Conservation (phyloP, 805 yeast species). For the Myxozyma neglecta region DNA sequence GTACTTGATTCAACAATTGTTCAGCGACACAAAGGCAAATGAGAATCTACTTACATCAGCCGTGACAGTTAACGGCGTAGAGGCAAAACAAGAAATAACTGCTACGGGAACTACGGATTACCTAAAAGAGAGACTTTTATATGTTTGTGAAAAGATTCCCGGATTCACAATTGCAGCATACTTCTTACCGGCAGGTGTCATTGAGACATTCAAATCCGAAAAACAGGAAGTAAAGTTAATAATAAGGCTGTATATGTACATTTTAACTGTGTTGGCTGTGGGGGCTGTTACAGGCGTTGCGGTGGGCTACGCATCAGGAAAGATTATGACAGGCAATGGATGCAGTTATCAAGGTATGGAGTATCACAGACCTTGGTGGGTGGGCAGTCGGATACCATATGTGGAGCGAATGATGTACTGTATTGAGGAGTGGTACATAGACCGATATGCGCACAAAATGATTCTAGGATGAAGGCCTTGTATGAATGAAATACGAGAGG, state of each 20-base stretch:
- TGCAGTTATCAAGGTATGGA: not conserved
- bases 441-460: slow-evolving; percentile 4
- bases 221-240: not conserved
- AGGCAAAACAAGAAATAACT: not conserved
- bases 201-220: not conserved
- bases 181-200: slow-evolving; percentile 4
- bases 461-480: not conserved
- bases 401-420: slow-evolving; percentile 20
- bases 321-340: not conserved
- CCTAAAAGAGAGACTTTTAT: not conserved
- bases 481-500: not conserved
- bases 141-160: not conserved
- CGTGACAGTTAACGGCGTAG: not conserved
- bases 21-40: not conserved
- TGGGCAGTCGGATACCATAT: slow-evolving; percentile 19
- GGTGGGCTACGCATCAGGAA: slow-evolving; percentile 5
- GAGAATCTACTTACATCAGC: not conserved
- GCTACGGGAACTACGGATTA: not conserved
- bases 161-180: slow-evolving; percentile 5
- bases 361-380: slow-evolving; percentile 25
- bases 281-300: slow-evolving; percentile 2
- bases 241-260: slow-evolving; percentile 3
- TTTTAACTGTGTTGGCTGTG: not conserved
- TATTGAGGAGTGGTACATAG: slow-evolving; percentile 24
- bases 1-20: slow-evolving; percentile 7